Base-by-base conservation (phyloP, 345 rosid species). In the Turnera subulata region DNA sequence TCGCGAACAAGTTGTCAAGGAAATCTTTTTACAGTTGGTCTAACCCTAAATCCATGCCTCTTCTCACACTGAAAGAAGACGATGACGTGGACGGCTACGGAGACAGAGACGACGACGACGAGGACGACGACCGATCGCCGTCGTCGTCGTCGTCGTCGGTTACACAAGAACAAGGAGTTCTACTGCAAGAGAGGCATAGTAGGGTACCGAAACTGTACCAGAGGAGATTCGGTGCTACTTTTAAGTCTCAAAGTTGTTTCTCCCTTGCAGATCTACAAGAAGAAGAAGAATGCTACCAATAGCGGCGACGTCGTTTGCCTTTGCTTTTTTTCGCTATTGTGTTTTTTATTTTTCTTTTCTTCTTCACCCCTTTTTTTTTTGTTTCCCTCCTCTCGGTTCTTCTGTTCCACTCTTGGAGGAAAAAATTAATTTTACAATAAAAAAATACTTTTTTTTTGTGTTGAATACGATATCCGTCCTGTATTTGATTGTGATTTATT, bases 41-140 rank as follows among this genome's bases (percentile, higher is more conserved):
- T 2, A 77, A 78, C 70, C 89, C 89, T 4, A 78, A 70, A 58
- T 90, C 95, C 25, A 83, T 86, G 97, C 97, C 95, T 38, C 83
- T 83, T 37, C 86, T 90, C 46, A 67, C 84, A 6, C 24, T 77
- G 15, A 58, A 59, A 38, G 80, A 80, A 50, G 84, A 80, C 5
- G 73, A n/a, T n/a, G n/a, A 77, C 0, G 55, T 64, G 1, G 72
- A 71, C 0, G 71, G 56, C 0, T 59, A 50, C 0, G 67, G 56
- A 0, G 47, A 29, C 23, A 16, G 26, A n/a, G 69, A 46, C 1
- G 17, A 20, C 0, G 45, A 40, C 1, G 56, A 40, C 9, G 53
- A 53, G 5, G 57, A 50, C 33, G n/a, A 52, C 67, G 46, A 51
- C 26, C 55, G 17, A 11, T 33, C 26, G 7, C 25, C 63, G 11